Base-by-base conservation (phyloP, 2,329 filamentous ascomycete species). In the Alternaria alternata region DNA sequence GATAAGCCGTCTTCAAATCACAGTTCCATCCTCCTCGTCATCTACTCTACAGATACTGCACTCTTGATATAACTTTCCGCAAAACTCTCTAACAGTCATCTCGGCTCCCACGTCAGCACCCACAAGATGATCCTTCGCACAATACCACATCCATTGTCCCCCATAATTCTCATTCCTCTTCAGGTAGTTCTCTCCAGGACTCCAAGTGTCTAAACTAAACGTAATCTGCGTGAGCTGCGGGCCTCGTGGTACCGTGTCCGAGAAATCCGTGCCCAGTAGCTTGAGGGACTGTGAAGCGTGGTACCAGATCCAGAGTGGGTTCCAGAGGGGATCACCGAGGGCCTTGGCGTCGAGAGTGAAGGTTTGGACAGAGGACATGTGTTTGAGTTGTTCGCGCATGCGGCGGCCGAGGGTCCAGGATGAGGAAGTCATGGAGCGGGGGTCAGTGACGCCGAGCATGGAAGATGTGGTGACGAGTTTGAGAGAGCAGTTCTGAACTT, bases 291-390 rank as follows among this genome's bases (percentile, higher is more conserved):
- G 73, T 3, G 67, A 66, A 1, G 75, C 70, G 28, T 78, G 75
- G 57, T 73, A 78, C 78, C 78, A 79, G 28, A 78, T 72, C 75
- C 75, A 78, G 1, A 79, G 66, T 8, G 78, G 78, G 42, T 79
- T 79, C 78, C 78, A 79, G 11, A 79, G 67, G 7, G 75, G 75
- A 48, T 79, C 75, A 3, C 75, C 74, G 18, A 78, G 69, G 24
- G 78, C 77, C 56, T 74, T 76, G 38, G 76, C 73, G 34, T 75
- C 57, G 58, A 76, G 64, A 18, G 72, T 69, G 52, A 74, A 64
- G 28, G 64, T 57, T 20, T 62, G 58, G 38, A 71, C 65, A 16
- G 64, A 65, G 1, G 52, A 38, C n/a, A 75, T 62, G 26, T 57
- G 42, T 14, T 63, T 61, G 41, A 75, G 66, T 63, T 74, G 60